Evolutionary conservation across 202 grass and related monocot species (phyloP).

Genomic region (Elaeis oleifera): DNA sequence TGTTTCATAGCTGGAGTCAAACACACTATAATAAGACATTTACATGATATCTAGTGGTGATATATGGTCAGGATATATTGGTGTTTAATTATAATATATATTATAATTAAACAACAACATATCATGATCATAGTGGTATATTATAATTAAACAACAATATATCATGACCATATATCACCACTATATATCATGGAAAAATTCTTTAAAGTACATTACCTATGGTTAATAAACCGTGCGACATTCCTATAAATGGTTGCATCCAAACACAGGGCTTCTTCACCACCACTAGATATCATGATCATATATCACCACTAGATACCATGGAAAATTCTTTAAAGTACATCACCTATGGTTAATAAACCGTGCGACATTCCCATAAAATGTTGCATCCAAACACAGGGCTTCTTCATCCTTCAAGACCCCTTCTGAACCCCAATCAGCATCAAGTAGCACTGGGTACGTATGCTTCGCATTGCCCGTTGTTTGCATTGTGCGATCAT

Average conservation of each 20-base stretch:
- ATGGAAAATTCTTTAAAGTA: background rate
- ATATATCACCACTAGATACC: no score
- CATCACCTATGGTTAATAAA: constrained; percentile 66
- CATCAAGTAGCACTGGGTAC: constrained; percentile 61
- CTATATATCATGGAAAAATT: no score
- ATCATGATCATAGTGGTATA: no score
- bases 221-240: constrained; percentile 61
- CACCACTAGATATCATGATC: background rate
- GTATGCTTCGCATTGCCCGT: constrained; percentile 37
- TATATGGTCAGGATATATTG: no score
- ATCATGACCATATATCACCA: no score
- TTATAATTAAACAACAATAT: no score
- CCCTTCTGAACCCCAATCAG: constrained; percentile 50
- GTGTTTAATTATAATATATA: no score
- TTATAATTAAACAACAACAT: no score
- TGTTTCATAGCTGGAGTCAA: no score
- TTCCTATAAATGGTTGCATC: constrained; percentile 67
- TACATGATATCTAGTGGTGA: no score
- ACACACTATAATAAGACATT: no score
- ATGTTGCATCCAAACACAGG: constrained; percentile 55
- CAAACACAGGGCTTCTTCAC: constrained; percentile 58
- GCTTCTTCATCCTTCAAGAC: constrained; percentile 54
- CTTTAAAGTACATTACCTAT: constrained; percentile 33
- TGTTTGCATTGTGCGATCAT: constrained; percentile 31
- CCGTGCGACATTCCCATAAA: constrained; percentile 63